Conservation (phyloP, 805 yeast species). For the Komagataella kurtzmanii region DNA sequence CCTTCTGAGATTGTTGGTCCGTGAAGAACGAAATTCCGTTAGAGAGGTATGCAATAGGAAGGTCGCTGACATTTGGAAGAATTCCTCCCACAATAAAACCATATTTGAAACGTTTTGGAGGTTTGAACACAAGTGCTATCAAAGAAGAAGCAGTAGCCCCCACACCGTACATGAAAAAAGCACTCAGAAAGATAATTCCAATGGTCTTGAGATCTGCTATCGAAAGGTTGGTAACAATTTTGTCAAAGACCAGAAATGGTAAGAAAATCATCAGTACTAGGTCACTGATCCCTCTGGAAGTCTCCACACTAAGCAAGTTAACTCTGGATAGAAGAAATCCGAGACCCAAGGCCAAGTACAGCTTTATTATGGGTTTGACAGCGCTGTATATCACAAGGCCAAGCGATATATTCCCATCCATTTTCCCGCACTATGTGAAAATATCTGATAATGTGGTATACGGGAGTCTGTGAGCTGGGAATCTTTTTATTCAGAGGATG, state of each 20-base stretch:
- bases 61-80: slow-evolving; percentile 63
- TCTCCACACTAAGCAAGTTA: slow-evolving; percentile 48
- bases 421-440: not conserved
- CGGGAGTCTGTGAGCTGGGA: too few species aligned
- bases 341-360: slow-evolving; percentile 56
- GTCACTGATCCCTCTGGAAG: slow-evolving; percentile 51
- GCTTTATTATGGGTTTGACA: slow-evolving; percentile 66
- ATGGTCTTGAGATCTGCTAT: slow-evolving; percentile 54
- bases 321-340: slow-evolving; percentile 48
- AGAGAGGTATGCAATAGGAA: slow-evolving; percentile 64
- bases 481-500: not conserved
- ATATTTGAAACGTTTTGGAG: slow-evolving; percentile 60
- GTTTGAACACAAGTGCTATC: slow-evolving; percentile 17
- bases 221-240: slow-evolving; percentile 45
- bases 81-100: slow-evolving; percentile 59
- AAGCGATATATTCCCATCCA: slow-evolving; percentile 1
- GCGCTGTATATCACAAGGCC: slow-evolving; percentile 33
- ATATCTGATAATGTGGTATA: too few species aligned
- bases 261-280: slow-evolving; percentile 45
- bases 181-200: slow-evolving; percentile 46
- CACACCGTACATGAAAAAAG: slow-evolving; percentile 34
- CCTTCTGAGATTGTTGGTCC: slow-evolving; percentile 16
- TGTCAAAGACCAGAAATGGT: slow-evolving; percentile 56
- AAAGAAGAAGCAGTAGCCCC: slow-evolving; percentile 34
- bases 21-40: slow-evolving; percentile 22